Percentiles rank a stretch among this genome's conserved stretches.
These are phyloP conservation scores for Coemansia sp. DNA, from an alignment of 192 early-diverging fungal species.

Conservation along the genomic window DNA sequence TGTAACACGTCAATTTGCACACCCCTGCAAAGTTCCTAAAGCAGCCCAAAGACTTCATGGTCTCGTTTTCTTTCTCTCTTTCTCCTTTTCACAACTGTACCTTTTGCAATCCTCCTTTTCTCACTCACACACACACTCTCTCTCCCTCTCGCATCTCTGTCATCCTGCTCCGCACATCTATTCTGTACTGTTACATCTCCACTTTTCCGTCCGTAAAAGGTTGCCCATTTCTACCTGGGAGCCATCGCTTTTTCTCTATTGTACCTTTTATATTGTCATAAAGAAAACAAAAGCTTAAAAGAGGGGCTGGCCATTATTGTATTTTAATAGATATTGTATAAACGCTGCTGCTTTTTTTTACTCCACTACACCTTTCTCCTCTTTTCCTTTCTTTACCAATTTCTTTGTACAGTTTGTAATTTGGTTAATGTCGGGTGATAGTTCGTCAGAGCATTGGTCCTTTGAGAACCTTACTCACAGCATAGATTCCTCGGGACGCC, in stretches of 20 bases:
- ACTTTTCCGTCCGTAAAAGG: neutral
- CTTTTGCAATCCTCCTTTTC: no score
- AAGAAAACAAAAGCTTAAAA: neutral
- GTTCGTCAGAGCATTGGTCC: conserved; percentile 59
- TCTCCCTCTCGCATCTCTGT: no score
- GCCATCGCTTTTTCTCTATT: conserved; percentile 1
- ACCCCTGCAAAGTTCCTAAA: no score
- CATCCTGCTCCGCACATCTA: no score
- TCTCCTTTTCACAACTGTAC: no score
- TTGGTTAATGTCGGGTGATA: conserved; percentile 57
- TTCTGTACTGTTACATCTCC: no score
- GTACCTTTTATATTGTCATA: conserved; percentile 10
- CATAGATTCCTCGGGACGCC: conserved; percentile 38
- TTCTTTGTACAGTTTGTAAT: conserved; percentile 16
- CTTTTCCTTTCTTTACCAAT: conserved; percentile 1
- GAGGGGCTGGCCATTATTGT: neutral
- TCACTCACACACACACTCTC: no score
- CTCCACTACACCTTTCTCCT: conserved; percentile 6
- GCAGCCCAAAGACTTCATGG: no score
- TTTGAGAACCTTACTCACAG: conserved; percentile 54
- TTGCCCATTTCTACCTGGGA: neutral
- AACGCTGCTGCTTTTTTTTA: neutral
- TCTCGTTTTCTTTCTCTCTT: neutral
- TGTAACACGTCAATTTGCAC: no score
- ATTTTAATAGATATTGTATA: neutral